phyloP scores from a whole-genome alignment of 768 basidiomycete species.

The Tricholoma terreum region DNA sequence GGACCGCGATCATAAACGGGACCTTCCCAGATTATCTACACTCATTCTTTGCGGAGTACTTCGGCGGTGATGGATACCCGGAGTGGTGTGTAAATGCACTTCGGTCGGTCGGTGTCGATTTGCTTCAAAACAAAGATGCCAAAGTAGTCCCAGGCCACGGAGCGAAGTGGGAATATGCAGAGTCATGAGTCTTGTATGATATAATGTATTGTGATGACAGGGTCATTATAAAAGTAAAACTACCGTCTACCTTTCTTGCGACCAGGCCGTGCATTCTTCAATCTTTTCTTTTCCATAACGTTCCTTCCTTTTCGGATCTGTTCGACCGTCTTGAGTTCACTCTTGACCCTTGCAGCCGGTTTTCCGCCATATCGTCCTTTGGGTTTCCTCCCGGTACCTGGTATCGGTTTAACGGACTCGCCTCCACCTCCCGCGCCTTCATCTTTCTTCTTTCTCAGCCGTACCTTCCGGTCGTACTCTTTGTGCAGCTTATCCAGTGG shows the following conservation, averaged over 20 bases:
- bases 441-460: slow-evolving; percentile 58
- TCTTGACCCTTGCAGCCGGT: slow-evolving; percentile 62
- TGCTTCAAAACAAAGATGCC: slow-evolving; percentile 54
- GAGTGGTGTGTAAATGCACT: slow-evolving; percentile 89
- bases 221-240: background rate
- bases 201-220: background rate
- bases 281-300: slow-evolving; percentile 58
- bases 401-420: slow-evolving; percentile 19
- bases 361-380: slow-evolving; percentile 58
- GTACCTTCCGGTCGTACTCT: slow-evolving; percentile 71
- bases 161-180: slow-evolving; percentile 80
- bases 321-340: slow-evolving; percentile 81
- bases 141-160: slow-evolving; percentile 59
- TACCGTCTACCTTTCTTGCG: slow-evolving; percentile 44
- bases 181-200: slow-evolving; percentile 21
- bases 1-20: slow-evolving; percentile 76
- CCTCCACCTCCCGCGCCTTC: slow-evolving; percentile 29
- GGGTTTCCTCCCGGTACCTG: slow-evolving; percentile 17
- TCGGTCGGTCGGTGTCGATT: slow-evolving; percentile 77
- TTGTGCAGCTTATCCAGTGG: slow-evolving; percentile 71
- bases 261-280: slow-evolving; percentile 79
- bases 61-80: slow-evolving; percentile 74
- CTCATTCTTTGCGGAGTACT: slow-evolving; percentile 76
- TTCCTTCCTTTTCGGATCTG: slow-evolving; percentile 82
- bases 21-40: slow-evolving; percentile 76